These are phyloP conservation scores for Chlamydomonas applanata DNA, from an alignment of 139 green algal species.

Conservation along the genomic window DNA sequence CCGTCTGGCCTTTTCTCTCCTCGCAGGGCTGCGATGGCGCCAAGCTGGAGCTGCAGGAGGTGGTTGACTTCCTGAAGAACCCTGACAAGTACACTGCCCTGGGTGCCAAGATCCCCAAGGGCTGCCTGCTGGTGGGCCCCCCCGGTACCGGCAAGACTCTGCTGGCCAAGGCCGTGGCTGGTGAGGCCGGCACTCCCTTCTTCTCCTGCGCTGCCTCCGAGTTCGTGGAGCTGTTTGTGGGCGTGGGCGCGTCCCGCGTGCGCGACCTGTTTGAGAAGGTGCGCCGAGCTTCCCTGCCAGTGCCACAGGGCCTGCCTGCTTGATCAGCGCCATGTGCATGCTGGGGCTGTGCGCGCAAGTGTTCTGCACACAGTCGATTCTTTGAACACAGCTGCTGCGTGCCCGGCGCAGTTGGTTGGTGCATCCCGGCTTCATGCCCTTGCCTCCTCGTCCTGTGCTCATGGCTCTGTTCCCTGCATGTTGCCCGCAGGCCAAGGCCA, in stretches of 20 bases:
- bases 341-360: too few species aligned
- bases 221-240: slow-evolving; percentile 99
- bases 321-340: too few species aligned
- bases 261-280: slow-evolving; percentile 97
- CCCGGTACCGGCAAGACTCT: slow-evolving; percentile 94
- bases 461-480: too few species aligned
- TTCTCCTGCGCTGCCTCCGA: slow-evolving; percentile 98
- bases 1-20: neutral
- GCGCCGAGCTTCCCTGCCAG: too few species aligned
- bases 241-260: slow-evolving; percentile 93
- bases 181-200: slow-evolving; percentile 96
- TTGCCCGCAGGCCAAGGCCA: slow-evolving; percentile 85
- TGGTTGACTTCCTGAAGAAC: slow-evolving; percentile 99
- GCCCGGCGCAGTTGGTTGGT: too few species aligned
- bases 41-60: slow-evolving; percentile 95
- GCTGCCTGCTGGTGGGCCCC: slow-evolving; percentile 60
- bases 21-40: slow-evolving; percentile 86
- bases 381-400: too few species aligned
- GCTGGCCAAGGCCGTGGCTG: slow-evolving; percentile 97
- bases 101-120: slow-evolving; percentile 98
- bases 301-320: too few species aligned
- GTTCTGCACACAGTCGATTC: too few species aligned
- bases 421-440: too few species aligned
- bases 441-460: too few species aligned
- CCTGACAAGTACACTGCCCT: slow-evolving; percentile 98